These are phyloP conservation scores for Anacardium occidentale DNA, from an alignment of 345 rosid species.

Conservation along the genomic window DNA sequence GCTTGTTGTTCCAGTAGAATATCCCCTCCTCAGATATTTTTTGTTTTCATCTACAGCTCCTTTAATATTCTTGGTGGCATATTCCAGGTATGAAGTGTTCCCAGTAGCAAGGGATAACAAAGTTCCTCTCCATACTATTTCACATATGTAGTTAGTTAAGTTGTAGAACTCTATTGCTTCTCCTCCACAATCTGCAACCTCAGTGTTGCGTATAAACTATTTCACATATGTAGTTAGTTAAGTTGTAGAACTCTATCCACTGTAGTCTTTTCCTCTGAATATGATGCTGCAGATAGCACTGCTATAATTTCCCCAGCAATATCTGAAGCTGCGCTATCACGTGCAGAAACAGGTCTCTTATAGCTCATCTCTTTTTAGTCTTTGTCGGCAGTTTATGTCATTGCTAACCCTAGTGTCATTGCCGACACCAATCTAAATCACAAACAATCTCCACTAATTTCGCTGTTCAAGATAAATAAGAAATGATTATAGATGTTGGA, in stretches of 20 bases:
- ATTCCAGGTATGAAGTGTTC: conserved; percentile 43
- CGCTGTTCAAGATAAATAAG: not conserved
- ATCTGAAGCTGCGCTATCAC: conserved; percentile 46
- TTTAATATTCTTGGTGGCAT: conserved; percentile 32
- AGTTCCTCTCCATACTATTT: conserved; percentile 59
- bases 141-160: conserved; percentile 51
- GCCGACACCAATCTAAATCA: conserved; percentile 48
- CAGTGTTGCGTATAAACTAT: conserved; percentile 43
- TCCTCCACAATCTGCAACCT: conserved; percentile 39
- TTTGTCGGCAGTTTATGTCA: conserved; percentile 59
- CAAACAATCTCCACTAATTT: not conserved
- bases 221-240: conserved; percentile 51
- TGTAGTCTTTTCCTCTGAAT: conserved; percentile 42
- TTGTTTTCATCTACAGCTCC: conserved; percentile 43
- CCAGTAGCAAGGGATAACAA: conserved; percentile 64
- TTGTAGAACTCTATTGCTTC: conserved; percentile 44
- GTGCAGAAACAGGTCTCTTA: conserved; percentile 42
- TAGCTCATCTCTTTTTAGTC: conserved; percentile 63
- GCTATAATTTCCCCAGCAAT: conserved; percentile 58
- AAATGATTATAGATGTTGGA: no score
- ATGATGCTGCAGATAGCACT: conserved; percentile 58
- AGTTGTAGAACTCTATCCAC: conserved; percentile 35
- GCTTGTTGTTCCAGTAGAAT: conserved; percentile 66
- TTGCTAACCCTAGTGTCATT: conserved; percentile 24
- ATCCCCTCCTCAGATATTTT: conserved; percentile 32